phyloP scores from a whole-genome alignment of 805 yeast genomes.

The Metschnikowia chrysomelidarum region DNA sequence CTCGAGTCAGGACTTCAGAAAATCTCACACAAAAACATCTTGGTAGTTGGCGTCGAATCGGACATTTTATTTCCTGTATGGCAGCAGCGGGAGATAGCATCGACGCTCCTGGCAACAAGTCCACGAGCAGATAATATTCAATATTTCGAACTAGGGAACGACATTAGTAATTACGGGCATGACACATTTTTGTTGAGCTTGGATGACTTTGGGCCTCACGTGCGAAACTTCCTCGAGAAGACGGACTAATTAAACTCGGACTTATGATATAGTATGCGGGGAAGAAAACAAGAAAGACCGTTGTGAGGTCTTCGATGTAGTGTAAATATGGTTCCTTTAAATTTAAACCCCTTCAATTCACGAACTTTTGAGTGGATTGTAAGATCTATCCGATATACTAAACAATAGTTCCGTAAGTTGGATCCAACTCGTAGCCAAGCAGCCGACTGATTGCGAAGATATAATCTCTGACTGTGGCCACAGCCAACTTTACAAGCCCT shows the following conservation, averaged over 20 bases:
- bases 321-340: background rate
- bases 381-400: too few species aligned
- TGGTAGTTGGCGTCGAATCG: conserved; percentile 89
- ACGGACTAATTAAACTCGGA: conserved; percentile 19
- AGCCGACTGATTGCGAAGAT: conserved; percentile 46
- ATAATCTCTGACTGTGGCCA: conserved; percentile 49
- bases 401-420: conserved; percentile 50
- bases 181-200: conserved; percentile 83
- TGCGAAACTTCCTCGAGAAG: conserved; percentile 55
- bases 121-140: conserved; percentile 37
- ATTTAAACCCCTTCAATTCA: too few species aligned
- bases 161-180: conserved; percentile 82
- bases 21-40: conserved; percentile 60
- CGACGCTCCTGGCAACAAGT: conserved; percentile 42
- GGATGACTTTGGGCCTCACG: conserved; percentile 77
- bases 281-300: too few species aligned
- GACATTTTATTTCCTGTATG: conserved; percentile 90
- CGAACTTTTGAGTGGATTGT: too few species aligned
- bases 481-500: conserved; percentile 68
- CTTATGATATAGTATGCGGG: conserved; percentile 50
- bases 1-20: conserved; percentile 62
- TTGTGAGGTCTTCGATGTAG: too few species aligned
- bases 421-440: conserved; percentile 67
- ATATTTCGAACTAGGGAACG: conserved; percentile 74
- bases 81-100: conserved; percentile 85